These are phyloP conservation scores for Dendryphion nanum DNA, from an alignment of 2,329 filamentous ascomycete species.

Conservation along the genomic window DNA sequence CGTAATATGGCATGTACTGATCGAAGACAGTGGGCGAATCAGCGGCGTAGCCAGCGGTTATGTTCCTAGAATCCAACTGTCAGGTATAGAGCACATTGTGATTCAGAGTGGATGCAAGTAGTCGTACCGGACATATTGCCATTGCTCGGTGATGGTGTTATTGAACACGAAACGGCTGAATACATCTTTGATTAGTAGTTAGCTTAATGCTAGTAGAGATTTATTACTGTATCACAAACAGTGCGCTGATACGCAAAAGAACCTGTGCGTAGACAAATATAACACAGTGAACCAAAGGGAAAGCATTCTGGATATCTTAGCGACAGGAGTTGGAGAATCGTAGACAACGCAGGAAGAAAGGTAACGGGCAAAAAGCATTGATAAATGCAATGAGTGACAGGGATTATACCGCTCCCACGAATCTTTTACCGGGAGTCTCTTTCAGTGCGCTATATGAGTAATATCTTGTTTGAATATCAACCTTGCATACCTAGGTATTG, in stretches of 20 bases:
- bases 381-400: too few relatives aligned
- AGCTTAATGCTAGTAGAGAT: too few relatives aligned
- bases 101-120: background rate
- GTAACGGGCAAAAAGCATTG: too few relatives aligned
- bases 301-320: background rate
- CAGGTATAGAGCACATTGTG: background rate
- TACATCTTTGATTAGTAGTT: too few relatives aligned
- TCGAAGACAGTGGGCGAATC: constrained; percentile 6
- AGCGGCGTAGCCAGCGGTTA: constrained; percentile 9
- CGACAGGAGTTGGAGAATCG: background rate
- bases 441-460: too few relatives aligned
- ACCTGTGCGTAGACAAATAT: background rate
- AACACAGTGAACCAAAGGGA: background rate
- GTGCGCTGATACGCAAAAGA: background rate
- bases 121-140: constrained; percentile 13
- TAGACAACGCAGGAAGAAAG: too few relatives aligned
- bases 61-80: constrained; percentile 5
- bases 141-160: constrained; percentile 11
- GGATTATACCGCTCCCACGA: too few relatives aligned
- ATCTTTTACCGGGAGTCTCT: too few relatives aligned
- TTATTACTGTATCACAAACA: too few relatives aligned
- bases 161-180: constrained; percentile 15
- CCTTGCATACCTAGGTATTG: too few relatives aligned
- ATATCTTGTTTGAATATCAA: too few relatives aligned
- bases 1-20: constrained; percentile 18